These are phyloP conservation scores for Pyrus hybrid DNA, from an alignment of 331 rosid genomes.

Conservation along the genomic window DNA sequence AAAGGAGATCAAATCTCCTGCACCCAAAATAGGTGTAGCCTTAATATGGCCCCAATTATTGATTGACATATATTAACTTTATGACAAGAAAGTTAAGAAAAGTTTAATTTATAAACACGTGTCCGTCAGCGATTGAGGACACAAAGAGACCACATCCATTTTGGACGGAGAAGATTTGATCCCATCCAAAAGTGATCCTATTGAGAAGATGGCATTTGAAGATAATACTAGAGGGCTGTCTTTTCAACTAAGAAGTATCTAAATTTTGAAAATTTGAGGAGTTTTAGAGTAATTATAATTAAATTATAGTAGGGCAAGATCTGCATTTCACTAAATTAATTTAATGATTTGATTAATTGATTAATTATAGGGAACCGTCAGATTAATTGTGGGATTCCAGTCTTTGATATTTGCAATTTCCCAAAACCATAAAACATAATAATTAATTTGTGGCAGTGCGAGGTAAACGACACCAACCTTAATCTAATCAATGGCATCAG, in stretches of 20 bases:
- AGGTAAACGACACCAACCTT: neutral
- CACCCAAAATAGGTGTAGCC: too few species aligned
- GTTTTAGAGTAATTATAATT: neutral
- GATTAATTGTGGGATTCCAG: conserved; percentile 19
- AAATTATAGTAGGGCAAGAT: neutral
- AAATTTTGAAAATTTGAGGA: neutral
- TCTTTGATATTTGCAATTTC: conserved; percentile 29
- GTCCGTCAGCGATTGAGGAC: too few species aligned
- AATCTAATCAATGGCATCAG: neutral
- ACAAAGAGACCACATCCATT: too few species aligned
- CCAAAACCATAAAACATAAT: neutral
- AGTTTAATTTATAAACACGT: too few species aligned
- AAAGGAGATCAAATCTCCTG: too few species aligned
- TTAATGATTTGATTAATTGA: neutral
- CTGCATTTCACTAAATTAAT: neutral
- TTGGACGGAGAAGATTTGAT: too few species aligned
- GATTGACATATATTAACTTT: too few species aligned
- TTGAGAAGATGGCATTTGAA: neutral
- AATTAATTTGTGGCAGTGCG: conserved; percentile 12
- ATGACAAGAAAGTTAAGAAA: too few species aligned
- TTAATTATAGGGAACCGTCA: neutral
- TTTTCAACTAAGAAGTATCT: neutral
- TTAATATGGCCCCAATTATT: too few species aligned
- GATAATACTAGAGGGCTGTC: neutral
- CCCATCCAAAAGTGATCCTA: neutral